Evolutionary conservation across 768 basidiomycete genomes (phyloP), one percentile per base, ranked within the genome.

Genomic region (Nidularia pulvinata): DNA sequence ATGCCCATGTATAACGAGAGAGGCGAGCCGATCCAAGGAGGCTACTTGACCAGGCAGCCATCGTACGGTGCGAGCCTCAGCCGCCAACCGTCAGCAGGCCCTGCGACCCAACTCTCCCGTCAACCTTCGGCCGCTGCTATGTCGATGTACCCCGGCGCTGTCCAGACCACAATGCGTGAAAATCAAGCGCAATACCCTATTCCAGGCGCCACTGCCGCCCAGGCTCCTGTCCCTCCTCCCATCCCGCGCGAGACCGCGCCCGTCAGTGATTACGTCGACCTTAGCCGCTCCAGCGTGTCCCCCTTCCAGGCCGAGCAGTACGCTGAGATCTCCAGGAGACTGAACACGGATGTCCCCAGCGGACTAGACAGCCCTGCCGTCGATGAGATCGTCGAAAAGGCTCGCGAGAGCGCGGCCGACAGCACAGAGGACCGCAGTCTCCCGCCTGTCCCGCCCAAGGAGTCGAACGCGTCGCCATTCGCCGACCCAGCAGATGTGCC

Each of bases 251-350:
- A 51, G 46, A 6, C 30, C 45, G 57, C 33, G 57, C 55, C 34
- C 6, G 60, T 53, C 25, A 61, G 72, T 9, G 80, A 84, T 55
- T 89, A 91, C 52, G 75, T 84, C 36, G 85, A 91, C 59, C 73
- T 91, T 42, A 73, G 69, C 62, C 78, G 89, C 44, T 83, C 84
- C 14, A 89, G 88, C 59, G 81, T 89, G 2, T 84, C 88, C 3
- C 88, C 89, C 0, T 88, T 78, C 77, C 89, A 91, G 62, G 89
- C 86, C 39, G 78, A 76, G 0, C 90, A 91, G 64, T 91, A 91
- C 60, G 81, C 76, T 16, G 88, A 86, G 60, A 89, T 90, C 52
- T 81, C 85, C 5, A 74, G 78, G 59, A 79, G 72, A 16, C 65
- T 91, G 39, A 78, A 82, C 53, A 61, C 69, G 4, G 66, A 74